Percentiles rank a stretch among this genome's conserved stretches.
Evolutionary conservation across 192 early-diverging fungal species (phyloP).

Genomic region (Backusella psychrophila): DNA sequence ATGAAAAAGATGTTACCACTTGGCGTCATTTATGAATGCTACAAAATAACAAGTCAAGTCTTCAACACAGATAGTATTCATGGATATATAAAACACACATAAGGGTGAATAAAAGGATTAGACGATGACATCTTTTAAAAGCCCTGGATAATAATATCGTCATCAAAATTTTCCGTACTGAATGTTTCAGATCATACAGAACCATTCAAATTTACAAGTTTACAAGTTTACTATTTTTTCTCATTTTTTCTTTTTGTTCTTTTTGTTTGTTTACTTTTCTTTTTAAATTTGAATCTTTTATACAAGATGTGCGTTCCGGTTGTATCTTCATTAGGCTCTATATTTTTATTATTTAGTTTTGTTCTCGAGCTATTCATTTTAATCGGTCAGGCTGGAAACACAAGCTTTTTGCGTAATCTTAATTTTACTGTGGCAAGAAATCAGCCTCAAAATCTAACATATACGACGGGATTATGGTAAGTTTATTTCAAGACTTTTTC

Average conservation of each 20-base stretch:
- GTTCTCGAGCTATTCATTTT: conserved; percentile 11
- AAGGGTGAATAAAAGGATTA: background rate
- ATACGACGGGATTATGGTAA: conserved; percentile 1
- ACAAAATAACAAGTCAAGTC: background rate
- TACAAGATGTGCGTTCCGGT: background rate
- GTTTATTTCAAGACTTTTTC: background rate
- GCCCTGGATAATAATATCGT: background rate
- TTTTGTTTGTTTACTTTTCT: background rate
- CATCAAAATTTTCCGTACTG: background rate
- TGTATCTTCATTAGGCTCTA: background rate
- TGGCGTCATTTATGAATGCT: background rate
- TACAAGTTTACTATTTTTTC: background rate
- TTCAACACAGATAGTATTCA: background rate
- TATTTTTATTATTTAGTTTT: conserved; percentile 11
- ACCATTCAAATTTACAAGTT: background rate
- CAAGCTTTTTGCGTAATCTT: background rate
- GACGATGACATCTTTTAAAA: background rate
- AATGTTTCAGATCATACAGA: background rate
- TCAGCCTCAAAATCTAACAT: background rate
- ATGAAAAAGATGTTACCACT: background rate
- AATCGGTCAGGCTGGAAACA: background rate
- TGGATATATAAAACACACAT: background rate
- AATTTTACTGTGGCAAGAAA: conserved; percentile 4
- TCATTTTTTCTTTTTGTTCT: background rate
- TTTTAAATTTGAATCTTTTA: background rate